Base-by-base conservation (phyloP, 2,329 filamentous ascomycete genomes). In the Aphanoascus verrucosus region DNA sequence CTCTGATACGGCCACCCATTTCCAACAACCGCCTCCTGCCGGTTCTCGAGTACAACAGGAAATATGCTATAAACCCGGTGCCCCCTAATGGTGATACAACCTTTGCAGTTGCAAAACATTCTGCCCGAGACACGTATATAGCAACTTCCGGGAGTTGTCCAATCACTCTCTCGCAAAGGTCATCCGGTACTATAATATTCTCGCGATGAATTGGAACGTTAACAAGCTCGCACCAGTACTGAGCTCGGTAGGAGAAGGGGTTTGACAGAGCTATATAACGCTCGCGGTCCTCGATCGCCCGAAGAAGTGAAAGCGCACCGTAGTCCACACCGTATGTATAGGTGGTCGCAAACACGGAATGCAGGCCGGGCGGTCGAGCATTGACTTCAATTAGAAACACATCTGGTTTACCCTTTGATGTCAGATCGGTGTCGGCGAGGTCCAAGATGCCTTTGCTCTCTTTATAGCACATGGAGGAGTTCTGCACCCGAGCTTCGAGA, bases 301-400 rank as follows among this genome's bases (percentile, higher is more conserved):
- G n/a, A 15, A 52, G 38, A 17, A 54, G 17, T 5, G 23, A 34
- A n/a, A 54, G 17, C 37, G 43, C 53, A 42, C 17, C 53, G 32
- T 62, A 64, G 49, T 65, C 61, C n/a, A 65, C 50, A 9, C 62
- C 63, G 47, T 63, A 62, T 3, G 57, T 56, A 15, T 5, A 32
- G 5, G 44, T 17, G 11, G 28, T 34, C 11, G 20, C 43, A 32
- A 31, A 7, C 14, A 32, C 9, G 15, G 19, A 6, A 4, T 14
- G 14, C 5, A 9, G 15, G n/a, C 64, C 64, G 3, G 64, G 61
- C 0, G 58, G 56, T 1, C 64, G 58, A n/a, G 59, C 47, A 49
- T 66, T 66, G 40, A 66, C 57, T 47, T 66, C 64, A 31, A 63
- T 59, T 8, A 65, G 48, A 38, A 44, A 61, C 53, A 48, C 56